These are phyloP conservation scores for Malus orientalis DNA, from an alignment of 306 rosid genomes.

Conservation along the genomic window DNA sequence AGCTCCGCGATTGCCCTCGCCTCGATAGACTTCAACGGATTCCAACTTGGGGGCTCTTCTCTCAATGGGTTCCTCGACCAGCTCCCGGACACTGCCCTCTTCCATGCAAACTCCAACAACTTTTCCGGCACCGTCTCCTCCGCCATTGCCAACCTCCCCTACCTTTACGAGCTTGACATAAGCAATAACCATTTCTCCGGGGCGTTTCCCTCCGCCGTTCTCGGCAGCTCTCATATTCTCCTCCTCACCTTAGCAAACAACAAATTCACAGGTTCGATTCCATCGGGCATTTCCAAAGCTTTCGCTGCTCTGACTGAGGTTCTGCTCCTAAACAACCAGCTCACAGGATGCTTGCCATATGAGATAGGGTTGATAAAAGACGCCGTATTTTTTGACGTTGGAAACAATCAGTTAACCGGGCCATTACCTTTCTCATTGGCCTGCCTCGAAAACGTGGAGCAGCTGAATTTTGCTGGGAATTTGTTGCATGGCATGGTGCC, in stretches of 20 bases:
- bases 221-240: conserved; percentile 52
- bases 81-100: conserved; percentile 76
- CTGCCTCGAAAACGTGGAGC: conserved; percentile 55
- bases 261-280: conserved; percentile 70
- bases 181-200: conserved; percentile 80
- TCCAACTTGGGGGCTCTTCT: conserved; percentile 52
- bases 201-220: conserved; percentile 59
- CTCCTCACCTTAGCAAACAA: conserved; percentile 74
- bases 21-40: conserved; percentile 77
- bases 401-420: conserved; percentile 64
- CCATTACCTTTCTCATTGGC: conserved; percentile 65
- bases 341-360: conserved; percentile 75
- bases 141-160: conserved; percentile 45
- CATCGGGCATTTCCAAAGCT: conserved; percentile 47
- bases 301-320: conserved; percentile 53
- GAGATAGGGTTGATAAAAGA: conserved; percentile 59
- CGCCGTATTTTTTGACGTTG: conserved; percentile 56
- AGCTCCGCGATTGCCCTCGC: conserved; percentile 63
- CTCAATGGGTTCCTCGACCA: conserved; percentile 77
- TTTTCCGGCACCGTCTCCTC: conserved; percentile 60
- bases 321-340: conserved; percentile 47
- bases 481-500: conserved; percentile 66
- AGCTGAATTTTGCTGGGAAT: conserved; percentile 51
- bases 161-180: conserved; percentile 71
- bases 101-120: conserved; percentile 83